Conservation (phyloP, 1,284 basidiomycete species). For the Pseudozyma sp. region DNA sequence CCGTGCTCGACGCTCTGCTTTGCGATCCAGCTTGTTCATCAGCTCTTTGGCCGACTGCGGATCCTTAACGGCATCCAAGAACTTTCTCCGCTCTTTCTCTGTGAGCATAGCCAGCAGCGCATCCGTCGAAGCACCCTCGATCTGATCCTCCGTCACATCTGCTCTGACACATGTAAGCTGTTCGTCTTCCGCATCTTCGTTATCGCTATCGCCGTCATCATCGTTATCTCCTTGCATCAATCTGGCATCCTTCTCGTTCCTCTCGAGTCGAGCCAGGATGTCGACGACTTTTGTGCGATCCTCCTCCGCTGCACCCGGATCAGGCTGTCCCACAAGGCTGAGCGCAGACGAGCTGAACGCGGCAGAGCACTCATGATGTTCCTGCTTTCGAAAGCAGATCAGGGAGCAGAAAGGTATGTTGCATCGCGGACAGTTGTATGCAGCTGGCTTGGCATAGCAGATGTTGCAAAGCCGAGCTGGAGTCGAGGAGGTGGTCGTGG, state of each 20-base stretch:
- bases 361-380: slow-evolving; percentile 49
- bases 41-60: slow-evolving; percentile 31
- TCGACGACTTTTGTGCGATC: slow-evolving; percentile 34
- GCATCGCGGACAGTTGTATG: slow-evolving; percentile 62
- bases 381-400: slow-evolving; percentile 46
- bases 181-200: slow-evolving; percentile 10
- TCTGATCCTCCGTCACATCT: slow-evolving; percentile 11
- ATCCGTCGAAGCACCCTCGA: slow-evolving; percentile 32
- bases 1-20: slow-evolving; percentile 11
- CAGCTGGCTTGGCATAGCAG: slow-evolving; percentile 42
- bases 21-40: slow-evolving; percentile 24
- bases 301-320: slow-evolving; percentile 5
- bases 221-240: slow-evolving; percentile 10
- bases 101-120: slow-evolving; percentile 51
- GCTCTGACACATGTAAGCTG: slow-evolving; percentile 2
- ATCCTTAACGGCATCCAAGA: slow-evolving; percentile 27
- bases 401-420: slow-evolving; percentile 62
- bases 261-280: slow-evolving; percentile 30
- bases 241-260: slow-evolving; percentile 5
- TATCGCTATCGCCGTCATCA: slow-evolving; percentile 11
- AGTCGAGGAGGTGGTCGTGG: slow-evolving; percentile 15
- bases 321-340: slow-evolving; percentile 1
- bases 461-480: slow-evolving; percentile 52
- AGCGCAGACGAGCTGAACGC: slow-evolving; percentile 42
- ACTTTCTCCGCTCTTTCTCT: slow-evolving; percentile 32